These are phyloP conservation scores for Yamadazyma trypodendri DNA, from an alignment of 1,139 yeast genomes.

Conservation along the genomic window DNA sequence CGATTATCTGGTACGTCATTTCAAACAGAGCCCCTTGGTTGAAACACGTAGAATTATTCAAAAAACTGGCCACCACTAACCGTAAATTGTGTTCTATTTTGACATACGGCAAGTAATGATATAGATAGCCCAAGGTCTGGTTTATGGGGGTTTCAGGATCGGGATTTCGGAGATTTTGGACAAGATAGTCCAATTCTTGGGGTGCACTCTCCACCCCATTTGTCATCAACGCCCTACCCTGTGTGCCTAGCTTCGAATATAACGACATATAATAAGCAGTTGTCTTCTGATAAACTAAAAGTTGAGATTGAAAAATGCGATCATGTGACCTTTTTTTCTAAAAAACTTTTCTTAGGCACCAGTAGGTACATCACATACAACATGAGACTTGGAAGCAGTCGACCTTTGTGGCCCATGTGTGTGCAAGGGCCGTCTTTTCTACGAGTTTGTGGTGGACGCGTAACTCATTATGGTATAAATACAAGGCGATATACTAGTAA, in stretches of 20 bases:
- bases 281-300: neutral
- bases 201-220: constrained; percentile 18
- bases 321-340: neutral
- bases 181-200: constrained; percentile 49
- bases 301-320: too few relatives aligned
- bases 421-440: neutral
- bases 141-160: constrained; percentile 19
- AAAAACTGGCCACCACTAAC: constrained; percentile 49
- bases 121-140: constrained; percentile 50
- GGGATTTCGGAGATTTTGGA: constrained; percentile 21
- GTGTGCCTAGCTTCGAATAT: constrained; percentile 22
- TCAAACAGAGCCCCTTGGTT: constrained; percentile 35
- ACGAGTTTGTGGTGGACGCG: neutral
- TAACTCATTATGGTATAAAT: too few relatives aligned
- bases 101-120: constrained; percentile 60
- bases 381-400: neutral
- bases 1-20: constrained; percentile 40
- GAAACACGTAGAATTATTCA: constrained; percentile 49
- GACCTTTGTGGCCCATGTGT: neutral
- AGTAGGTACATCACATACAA: neutral
- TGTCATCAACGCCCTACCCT: constrained; percentile 18
- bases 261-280: too few relatives aligned
- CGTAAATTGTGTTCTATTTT: constrained; percentile 58
- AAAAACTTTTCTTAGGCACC: constrained; percentile 1
- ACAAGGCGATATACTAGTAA: neutral